Base-by-base conservation (phyloP, 1,284 basidiomycete species). In the Cerrena zonata region DNA sequence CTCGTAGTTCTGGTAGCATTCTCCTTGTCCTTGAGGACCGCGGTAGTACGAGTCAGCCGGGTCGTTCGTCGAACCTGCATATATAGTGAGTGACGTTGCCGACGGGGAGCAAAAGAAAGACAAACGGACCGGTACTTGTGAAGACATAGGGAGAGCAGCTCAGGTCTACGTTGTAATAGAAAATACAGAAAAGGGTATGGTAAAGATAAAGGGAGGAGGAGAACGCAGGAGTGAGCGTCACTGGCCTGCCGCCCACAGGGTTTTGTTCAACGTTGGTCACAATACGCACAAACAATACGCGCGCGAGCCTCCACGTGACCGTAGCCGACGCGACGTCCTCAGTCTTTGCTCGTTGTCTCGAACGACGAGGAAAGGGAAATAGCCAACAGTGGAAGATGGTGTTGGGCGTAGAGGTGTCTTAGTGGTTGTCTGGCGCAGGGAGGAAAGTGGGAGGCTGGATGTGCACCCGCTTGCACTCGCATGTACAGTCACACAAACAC, bases 11-110 rank as follows among this genome's bases (percentile, higher is more conserved):
- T 76, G 48, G 76, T 77, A 22, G 69, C 66, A 49, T 73, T 86
- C 73, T 84, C 82, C 59, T 72, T 78, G 62, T 85, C 82, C 65
- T 80, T 84, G 58, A 77, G 73, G 25, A 74, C 69, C 40, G 71
- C 63, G 10, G 75, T 70, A 52, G 62, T 53, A 49, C 77, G 77
- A 49, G 75, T 76, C 47, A 74, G 74, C 61, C 82, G 76, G 49
- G 78, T 77, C 50, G 76, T 69, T 67, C 82, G 78, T 57, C 80
- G 77, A 56, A 76, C 78, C 82, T 84, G 53, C 22, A 1, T 37
- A 38, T 7, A 15, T 36, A 2, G 49, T 27, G 21, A 52, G 40
- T 21, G 23, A 19, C 37, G 22, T n/a, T n/a, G n/a, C n/a, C 18
- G 23, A 5, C 42, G 23, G 22, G 18, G 22, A 44, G 13, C 38